Evolutionary conservation across 106 monocot species (phyloP).

Genomic region (Dendrobium chrysotoxum): DNA sequence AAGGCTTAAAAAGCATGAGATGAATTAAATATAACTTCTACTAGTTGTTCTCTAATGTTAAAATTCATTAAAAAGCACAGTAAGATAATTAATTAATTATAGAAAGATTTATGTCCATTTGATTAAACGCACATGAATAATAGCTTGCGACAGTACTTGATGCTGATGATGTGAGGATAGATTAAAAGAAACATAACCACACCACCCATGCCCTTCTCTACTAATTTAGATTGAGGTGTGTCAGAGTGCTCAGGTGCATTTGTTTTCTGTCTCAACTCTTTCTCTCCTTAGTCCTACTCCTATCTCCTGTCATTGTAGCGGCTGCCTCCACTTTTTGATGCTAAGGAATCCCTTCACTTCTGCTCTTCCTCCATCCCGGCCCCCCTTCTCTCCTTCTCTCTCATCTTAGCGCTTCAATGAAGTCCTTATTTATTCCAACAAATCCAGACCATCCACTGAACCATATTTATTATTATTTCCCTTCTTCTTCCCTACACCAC

Average conservation of each 20-base stretch:
- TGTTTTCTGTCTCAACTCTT: constrained; percentile 21
- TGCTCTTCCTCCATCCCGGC: neutral
- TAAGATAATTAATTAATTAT: too few species aligned
- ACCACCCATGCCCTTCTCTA: neutral
- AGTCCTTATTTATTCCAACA: neutral
- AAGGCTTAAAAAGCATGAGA: too few species aligned
- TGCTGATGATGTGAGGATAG: too few species aligned
- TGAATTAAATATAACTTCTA: too few species aligned
- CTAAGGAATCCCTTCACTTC: neutral
- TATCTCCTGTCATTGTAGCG: constrained; percentile 4
- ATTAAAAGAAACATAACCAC: too few species aligned
- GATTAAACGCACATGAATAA: too few species aligned
- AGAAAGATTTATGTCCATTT: too few species aligned
- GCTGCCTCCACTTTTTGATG: constrained; percentile 11
- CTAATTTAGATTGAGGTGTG: neutral
- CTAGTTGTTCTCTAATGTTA: too few species aligned
- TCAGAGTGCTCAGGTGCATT: constrained; percentile 11
- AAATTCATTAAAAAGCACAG: too few species aligned
- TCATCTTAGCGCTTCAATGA: neutral
- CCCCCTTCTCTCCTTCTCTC: neutral
- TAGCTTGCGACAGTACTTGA: too few species aligned
- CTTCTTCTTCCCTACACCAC: neutral
- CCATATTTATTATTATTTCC: constrained; percentile 1
- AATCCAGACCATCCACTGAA: neutral
- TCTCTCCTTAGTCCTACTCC: constrained; percentile 16